phyloP scores from a whole-genome alignment of 1,284 basidiomycete genomes.

The Fomitiporia mediterranea region DNA sequence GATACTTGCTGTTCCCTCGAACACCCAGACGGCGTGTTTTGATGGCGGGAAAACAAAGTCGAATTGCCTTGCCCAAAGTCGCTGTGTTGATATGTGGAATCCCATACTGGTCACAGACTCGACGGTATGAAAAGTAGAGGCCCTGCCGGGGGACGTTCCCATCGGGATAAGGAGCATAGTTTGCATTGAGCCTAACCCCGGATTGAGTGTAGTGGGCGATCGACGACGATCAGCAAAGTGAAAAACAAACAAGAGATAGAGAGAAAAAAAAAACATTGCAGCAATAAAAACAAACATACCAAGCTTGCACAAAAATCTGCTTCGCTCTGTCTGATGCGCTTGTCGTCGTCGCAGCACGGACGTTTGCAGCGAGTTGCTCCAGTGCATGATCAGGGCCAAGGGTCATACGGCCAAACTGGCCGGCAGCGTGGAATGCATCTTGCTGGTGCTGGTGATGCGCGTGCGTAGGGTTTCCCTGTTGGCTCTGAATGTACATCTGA shows the following conservation, averaged over 20 bases:
- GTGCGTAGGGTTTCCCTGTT: conserved; percentile 35
- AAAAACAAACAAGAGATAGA: neutral
- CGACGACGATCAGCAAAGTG: neutral
- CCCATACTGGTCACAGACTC: conserved; percentile 84
- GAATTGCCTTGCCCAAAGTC: conserved; percentile 89
- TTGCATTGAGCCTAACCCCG: conserved; percentile 67
- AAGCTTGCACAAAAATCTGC: conserved; percentile 86
- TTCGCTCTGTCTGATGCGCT: conserved; percentile 84
- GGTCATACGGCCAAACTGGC: conserved; percentile 69
- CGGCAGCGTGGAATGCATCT: conserved; percentile 60
- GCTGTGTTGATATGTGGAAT: conserved; percentile 93
- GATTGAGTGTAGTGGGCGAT: conserved; percentile 6
- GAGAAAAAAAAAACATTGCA: conserved; percentile 14
- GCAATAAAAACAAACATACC: conserved; percentile 49
- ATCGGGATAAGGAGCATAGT: conserved; percentile 86
- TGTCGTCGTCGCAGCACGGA: conserved; percentile 81
- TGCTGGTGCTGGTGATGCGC: conserved; percentile 51
- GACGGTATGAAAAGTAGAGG: conserved; percentile 87
- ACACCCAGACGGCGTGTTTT: conserved; percentile 89
- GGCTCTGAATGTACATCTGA: conserved; percentile 49
- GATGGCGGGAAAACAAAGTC: conserved; percentile 88
- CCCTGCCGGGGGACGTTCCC: conserved; percentile 85
- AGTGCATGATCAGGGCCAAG: conserved; percentile 69
- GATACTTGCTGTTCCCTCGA: conserved; percentile 89
- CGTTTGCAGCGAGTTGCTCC: conserved; percentile 81